These are phyloP conservation scores for Rostrohypoxylon terebratum DNA, from an alignment of 495 filamentous ascomycete genomes.

Conservation along the genomic window DNA sequence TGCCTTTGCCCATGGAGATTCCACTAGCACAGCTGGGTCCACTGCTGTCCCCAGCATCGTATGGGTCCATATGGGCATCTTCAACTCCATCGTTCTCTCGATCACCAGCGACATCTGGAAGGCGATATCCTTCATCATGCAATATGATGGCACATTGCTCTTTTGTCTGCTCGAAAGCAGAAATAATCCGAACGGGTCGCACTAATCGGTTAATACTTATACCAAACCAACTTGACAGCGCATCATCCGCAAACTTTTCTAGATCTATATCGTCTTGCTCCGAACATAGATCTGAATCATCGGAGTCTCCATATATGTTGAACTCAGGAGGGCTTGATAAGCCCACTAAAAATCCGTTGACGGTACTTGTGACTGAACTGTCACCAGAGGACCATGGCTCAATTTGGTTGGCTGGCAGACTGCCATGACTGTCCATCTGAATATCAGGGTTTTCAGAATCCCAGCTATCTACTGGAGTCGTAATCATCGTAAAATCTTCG, in stretches of 20 bases:
- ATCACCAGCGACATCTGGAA: background rate
- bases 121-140: constrained; percentile 15
- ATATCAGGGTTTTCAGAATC: background rate
- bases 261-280: constrained; percentile 26
- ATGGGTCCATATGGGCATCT: constrained; percentile 11
- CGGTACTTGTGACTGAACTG: background rate
- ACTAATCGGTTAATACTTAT: constrained; percentile 21
- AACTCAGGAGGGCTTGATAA: background rate
- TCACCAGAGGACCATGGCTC: background rate
- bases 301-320: background rate
- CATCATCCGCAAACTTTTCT: constrained; percentile 20
- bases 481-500: background rate
- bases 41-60: constrained; percentile 15
- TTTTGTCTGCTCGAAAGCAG: constrained; percentile 21
- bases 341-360: background rate
- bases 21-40: background rate
- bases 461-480: background rate
- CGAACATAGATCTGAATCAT: background rate
- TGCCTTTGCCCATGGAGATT: background rate
- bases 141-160: constrained; percentile 17
- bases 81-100: background rate
- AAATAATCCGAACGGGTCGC: constrained; percentile 13
- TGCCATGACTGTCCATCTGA: background rate
- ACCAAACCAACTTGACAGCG: constrained; percentile 25
- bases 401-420: no score